Percentiles rank a stretch among this genome's conserved stretches.
phyloP scores from a whole-genome alignment of 108 stramenopile genomes.

The Skeletonema marinoi region DNA sequence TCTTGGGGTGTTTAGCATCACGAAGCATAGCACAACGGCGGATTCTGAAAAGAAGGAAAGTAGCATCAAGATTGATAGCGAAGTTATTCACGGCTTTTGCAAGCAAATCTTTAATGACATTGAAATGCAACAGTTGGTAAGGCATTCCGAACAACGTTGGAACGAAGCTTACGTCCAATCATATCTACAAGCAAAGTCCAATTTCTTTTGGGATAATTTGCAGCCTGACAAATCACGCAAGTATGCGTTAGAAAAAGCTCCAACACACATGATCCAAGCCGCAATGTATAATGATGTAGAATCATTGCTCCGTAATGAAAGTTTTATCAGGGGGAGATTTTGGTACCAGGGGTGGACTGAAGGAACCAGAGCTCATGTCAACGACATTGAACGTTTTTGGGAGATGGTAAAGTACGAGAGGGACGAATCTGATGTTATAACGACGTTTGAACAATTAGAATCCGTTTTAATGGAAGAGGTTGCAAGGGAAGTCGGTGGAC shows the following conservation, averaged over 20 bases:
- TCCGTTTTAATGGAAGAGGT: slow-evolving; percentile 27
- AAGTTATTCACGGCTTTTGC: slow-evolving; percentile 62
- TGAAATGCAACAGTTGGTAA: slow-evolving; percentile 51
- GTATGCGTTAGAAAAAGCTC: slow-evolving; percentile 73
- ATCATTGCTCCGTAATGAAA: slow-evolving; percentile 58
- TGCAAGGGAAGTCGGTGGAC: slow-evolving; percentile 4
- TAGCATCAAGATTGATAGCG: slow-evolving; percentile 71
- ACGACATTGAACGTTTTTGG: slow-evolving; percentile 70
- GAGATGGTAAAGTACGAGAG: slow-evolving; percentile 21
- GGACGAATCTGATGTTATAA: slow-evolving; percentile 5
- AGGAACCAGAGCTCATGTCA: slow-evolving; percentile 61
- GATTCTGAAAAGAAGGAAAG: slow-evolving; percentile 35
- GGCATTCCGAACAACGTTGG: slow-evolving; percentile 65
- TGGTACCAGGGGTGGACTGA: slow-evolving; percentile 64
- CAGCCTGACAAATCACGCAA: slow-evolving; percentile 63
- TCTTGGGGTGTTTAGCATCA: slow-evolving; percentile 64
- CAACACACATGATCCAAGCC: slow-evolving; percentile 74
- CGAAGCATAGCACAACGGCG: slow-evolving; percentile 21
- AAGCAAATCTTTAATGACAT: slow-evolving; percentile 54
- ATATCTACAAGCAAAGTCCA: slow-evolving; percentile 41
- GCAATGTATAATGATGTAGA: slow-evolving; percentile 64
- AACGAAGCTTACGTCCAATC: slow-evolving; percentile 65
- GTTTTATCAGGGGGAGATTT: slow-evolving; percentile 70
- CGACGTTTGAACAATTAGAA: slow-evolving; percentile 18
- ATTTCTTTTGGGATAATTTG: slow-evolving; percentile 56